phyloP scores from a whole-genome alignment of 306 rosid species.

The Acacia confusa region DNA sequence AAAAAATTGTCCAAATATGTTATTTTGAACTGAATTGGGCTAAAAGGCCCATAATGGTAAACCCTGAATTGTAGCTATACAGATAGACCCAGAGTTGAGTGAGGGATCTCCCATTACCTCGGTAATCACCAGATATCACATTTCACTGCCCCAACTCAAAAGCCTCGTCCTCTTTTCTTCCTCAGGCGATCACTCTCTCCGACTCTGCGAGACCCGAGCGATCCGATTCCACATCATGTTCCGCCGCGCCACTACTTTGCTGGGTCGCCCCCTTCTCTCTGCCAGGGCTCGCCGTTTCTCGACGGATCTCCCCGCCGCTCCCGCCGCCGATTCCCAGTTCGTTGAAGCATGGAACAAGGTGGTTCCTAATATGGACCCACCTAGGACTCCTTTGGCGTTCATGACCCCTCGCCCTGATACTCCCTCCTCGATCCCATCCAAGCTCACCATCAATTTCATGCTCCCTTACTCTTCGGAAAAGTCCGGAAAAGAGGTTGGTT shows the following conservation, averaged over 20 bases:
- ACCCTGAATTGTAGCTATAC: background rate
- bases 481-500: constrained; percentile 75
- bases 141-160: background rate
- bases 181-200: constrained; percentile 45
- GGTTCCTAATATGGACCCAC: constrained; percentile 69
- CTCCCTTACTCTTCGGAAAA: constrained; percentile 88
- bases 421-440: constrained; percentile 71
- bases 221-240: constrained; percentile 58
- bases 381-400: constrained; percentile 69
- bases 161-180: background rate
- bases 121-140: background rate
- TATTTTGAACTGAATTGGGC: background rate
- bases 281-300: constrained; percentile 58
- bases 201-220: constrained; percentile 99
- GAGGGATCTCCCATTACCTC: background rate
- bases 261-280: constrained; percentile 43
- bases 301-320: constrained; percentile 53
- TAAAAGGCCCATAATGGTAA: background rate
- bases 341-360: constrained; percentile 73
- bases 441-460: constrained; percentile 92
- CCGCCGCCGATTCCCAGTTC: constrained; percentile 41
- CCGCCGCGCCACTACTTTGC: constrained; percentile 63
- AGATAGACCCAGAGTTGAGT: background rate
- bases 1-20: background rate
- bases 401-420: constrained; percentile 72